Evolutionary conservation across 2,329 filamentous ascomycete species (phyloP).

Genomic region (Colletotrichum sp.): DNA sequence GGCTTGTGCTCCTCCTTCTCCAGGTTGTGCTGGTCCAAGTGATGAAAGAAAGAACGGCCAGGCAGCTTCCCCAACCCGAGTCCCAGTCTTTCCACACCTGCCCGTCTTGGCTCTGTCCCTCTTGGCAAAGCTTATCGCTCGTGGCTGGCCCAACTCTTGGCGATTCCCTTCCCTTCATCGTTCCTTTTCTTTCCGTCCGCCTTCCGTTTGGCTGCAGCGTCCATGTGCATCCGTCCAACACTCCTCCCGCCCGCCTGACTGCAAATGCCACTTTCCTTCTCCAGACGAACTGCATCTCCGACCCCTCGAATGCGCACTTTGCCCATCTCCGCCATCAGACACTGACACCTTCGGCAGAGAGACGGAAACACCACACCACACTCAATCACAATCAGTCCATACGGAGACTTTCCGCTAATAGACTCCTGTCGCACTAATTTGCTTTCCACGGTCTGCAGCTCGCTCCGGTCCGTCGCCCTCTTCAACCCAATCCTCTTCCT

Average conservation of each 20-base stretch:
- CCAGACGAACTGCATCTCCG: conserved; percentile 3
- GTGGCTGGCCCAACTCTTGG: conserved; percentile 25
- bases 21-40: neutral
- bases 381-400: neutral
- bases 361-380: neutral
- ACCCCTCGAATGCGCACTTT: neutral
- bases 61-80: neutral
- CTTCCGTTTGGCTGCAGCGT: neutral
- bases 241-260: neutral
- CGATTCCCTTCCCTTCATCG: neutral
- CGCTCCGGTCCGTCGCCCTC: neutral
- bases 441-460: neutral
- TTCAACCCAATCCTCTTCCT: neutral
- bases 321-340: neutral
- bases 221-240: neutral
- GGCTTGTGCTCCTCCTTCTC: neutral
- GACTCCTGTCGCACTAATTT: neutral
- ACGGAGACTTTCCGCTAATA: neutral
- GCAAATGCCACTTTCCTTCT: neutral
- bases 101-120: conserved; percentile 25
- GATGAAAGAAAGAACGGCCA: neutral
- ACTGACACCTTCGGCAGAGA: neutral
- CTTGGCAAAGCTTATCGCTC: conserved; percentile 43
- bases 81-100: conserved; percentile 23
- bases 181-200: neutral